Percentiles rank a stretch among this genome's conserved stretches.
phyloP scores from a whole-genome alignment of 2,329 filamentous ascomycete genomes.

The Scedosporium aurantiacum region DNA sequence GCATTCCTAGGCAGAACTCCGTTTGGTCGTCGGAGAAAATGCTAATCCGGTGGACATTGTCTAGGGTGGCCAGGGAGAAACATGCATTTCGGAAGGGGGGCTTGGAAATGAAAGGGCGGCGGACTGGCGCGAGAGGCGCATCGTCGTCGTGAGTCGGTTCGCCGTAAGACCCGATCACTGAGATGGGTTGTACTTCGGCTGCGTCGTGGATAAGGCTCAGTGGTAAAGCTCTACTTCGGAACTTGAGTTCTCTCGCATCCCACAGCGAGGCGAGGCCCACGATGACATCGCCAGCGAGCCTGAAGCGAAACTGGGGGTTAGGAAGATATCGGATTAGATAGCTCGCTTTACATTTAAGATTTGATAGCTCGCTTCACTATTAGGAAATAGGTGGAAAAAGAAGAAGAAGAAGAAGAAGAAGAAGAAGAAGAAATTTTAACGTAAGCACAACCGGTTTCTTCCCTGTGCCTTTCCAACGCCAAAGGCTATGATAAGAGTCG shows the following conservation, averaged over 20 bases:
- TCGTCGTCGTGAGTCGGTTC: not conserved
- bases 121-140: not conserved
- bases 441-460: not conserved
- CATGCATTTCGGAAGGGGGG: constrained; percentile 6
- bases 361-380: no score
- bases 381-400: constrained; percentile 1
- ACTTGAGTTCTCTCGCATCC: not conserved
- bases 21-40: constrained; percentile 6
- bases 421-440: not conserved
- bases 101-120: constrained; percentile 2
- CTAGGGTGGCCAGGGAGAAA: constrained; percentile 9
- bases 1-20: constrained; percentile 10
- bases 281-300: constrained; percentile 9
- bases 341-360: no score
- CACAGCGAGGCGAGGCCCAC: constrained; percentile 3
- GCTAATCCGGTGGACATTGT: constrained; percentile 4
- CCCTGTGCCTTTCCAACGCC: constrained; percentile 1
- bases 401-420: no score
- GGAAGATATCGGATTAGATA: no score
- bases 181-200: constrained; percentile 5
- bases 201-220: constrained; percentile 7
- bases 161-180: constrained; percentile 8
- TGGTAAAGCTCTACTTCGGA: constrained; percentile 6
- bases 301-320: constrained; percentile 12
- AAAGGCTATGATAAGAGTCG: constrained; percentile 8